Conservation (phyloP, 140 eudicot species). For the Senecio squalidus region DNA sequence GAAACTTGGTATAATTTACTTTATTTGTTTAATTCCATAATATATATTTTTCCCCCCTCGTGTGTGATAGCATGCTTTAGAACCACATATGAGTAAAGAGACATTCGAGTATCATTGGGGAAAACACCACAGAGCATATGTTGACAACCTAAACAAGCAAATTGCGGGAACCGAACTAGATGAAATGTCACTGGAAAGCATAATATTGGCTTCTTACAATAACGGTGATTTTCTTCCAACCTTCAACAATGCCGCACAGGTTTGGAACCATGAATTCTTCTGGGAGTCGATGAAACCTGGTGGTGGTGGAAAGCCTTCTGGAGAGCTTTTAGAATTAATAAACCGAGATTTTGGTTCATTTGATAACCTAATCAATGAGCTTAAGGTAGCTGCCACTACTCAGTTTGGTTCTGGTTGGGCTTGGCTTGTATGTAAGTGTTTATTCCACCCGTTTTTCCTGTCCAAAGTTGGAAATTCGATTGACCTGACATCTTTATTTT, state of each 20-base stretch:
- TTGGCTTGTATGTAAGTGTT: constrained; percentile 86
- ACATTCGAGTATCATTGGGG: constrained; percentile 96
- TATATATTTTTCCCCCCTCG: constrained; percentile 2
- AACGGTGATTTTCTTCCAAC: constrained; percentile 73
- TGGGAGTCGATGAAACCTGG: constrained; percentile 99
- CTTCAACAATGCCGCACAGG: constrained; percentile 94
- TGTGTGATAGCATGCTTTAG: constrained; percentile 73
- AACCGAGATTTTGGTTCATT: constrained; percentile 92
- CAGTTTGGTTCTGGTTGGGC: constrained; percentile 99
- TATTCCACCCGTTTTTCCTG: background rate
- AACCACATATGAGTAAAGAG: constrained; percentile 92
- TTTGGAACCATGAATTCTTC: constrained; percentile 94
- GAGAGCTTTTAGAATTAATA: constrained; percentile 64
- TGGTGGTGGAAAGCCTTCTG: constrained; percentile 92
- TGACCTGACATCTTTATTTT: constrained; percentile 1
- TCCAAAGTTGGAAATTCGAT: background rate
- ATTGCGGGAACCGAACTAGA: constrained; percentile 83
- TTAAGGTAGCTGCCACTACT: constrained; percentile 74
- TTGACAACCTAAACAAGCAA: constrained; percentile 87
- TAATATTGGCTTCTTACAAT: constrained; percentile 62
- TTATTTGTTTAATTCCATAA: too few species aligned
- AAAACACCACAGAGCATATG: constrained; percentile 80
- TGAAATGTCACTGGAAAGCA: constrained; percentile 59
- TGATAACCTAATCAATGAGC: constrained; percentile 59
- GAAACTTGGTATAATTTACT: too few species aligned